A percentile compares a stretch with the other conserved stretches of the same genome.
Conservation (phyloP, 1,284 basidiomycete genomes). For the Apiotrichum akiyoshidainum region DNA sequence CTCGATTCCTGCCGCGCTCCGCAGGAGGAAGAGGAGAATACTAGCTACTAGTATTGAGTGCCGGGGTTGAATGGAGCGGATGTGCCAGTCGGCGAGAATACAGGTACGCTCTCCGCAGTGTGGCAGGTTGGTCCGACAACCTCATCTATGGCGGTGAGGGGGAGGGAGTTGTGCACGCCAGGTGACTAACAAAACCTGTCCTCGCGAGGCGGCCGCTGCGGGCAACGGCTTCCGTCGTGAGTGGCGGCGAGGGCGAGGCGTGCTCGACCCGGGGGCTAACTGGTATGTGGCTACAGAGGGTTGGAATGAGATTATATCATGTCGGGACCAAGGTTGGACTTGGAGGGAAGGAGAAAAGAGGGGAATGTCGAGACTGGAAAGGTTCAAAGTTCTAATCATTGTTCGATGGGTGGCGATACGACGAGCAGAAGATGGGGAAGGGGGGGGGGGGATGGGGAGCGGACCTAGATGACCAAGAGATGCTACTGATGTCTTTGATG, state of each 20-base stretch:
- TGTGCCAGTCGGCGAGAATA: not conserved
- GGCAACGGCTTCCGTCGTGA: too few species aligned
- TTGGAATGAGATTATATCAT: too few species aligned
- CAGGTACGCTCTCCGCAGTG: too few species aligned
- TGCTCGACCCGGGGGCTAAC: too few species aligned
- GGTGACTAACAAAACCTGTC: too few species aligned
- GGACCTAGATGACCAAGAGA: not conserved
- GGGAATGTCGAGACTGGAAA: too few species aligned
- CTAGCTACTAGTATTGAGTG: not conserved
- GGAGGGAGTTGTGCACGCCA: too few species aligned
- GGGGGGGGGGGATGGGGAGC: not conserved
- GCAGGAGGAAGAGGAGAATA: not conserved
- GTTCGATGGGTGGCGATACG: not conserved
- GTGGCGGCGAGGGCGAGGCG: too few species aligned
- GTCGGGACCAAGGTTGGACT: not conserved
- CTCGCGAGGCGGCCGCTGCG: too few species aligned
- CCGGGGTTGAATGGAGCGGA: not conserved
- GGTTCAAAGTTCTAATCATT: not conserved
- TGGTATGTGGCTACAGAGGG: too few species aligned
- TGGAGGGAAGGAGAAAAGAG: not conserved
- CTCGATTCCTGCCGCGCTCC: conserved; percentile 2
- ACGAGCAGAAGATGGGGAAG: not conserved
- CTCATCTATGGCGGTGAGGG: too few species aligned
- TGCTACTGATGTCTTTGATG: not conserved
- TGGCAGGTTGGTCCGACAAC: too few species aligned